Conservation (phyloP, 192 early-diverging fungal genomes). For the Fimicolochytrium jonesii region DNA sequence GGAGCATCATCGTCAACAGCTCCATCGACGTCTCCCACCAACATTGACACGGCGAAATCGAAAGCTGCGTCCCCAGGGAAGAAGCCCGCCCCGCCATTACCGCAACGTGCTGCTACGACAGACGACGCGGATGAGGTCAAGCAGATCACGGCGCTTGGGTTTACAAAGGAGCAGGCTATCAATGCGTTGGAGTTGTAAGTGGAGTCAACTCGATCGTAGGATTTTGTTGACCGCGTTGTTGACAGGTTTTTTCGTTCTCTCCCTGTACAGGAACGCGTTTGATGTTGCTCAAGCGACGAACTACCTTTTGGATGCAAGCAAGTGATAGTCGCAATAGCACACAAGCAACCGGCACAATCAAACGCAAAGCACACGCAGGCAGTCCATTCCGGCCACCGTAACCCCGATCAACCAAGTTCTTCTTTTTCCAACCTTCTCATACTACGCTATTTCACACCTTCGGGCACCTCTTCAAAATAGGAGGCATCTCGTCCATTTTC, state of each 20-base stretch:
- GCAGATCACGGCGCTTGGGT: slow-evolving; percentile 35
- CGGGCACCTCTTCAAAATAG: too few relatives aligned
- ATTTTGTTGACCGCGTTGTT: background rate
- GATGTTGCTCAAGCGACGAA: slow-evolving; percentile 34
- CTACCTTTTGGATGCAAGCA: slow-evolving; percentile 18
- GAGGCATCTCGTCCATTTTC: too few relatives aligned
- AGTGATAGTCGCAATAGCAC: background rate
- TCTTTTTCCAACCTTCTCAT: too few relatives aligned
- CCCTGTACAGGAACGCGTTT: slow-evolving; percentile 22
- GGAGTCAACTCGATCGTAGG: too few relatives aligned
- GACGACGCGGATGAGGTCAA: slow-evolving; percentile 35
- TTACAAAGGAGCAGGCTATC: slow-evolving; percentile 37
- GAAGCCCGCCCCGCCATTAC: background rate
- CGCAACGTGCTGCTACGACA: background rate
- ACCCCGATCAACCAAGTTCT: too few relatives aligned
- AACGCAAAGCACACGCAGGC: too few relatives aligned
- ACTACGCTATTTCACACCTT: too few relatives aligned
- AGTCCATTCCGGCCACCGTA: too few relatives aligned
- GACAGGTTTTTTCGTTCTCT: background rate
- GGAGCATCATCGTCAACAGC: too few relatives aligned
- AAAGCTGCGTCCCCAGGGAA: too few relatives aligned
- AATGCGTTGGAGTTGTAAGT: slow-evolving; percentile 36
- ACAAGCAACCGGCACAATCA: background rate
- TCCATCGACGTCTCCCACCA: too few relatives aligned
- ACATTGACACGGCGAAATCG: too few relatives aligned